These are phyloP conservation scores for Termitomyces titanicus DNA, from an alignment of 768 basidiomycete genomes.

Conservation along the genomic window DNA sequence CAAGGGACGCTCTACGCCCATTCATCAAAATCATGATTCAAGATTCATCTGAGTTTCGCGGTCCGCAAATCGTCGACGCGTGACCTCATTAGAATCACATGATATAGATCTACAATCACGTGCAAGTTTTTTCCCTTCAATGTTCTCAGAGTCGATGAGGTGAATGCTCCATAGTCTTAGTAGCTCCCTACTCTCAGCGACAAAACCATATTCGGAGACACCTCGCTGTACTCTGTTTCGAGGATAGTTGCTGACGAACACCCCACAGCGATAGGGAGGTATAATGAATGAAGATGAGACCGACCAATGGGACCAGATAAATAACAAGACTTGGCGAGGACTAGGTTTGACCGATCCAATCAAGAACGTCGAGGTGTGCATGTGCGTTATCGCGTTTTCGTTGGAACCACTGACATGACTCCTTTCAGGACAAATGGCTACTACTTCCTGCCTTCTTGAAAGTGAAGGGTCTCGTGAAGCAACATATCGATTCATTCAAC, in stretches of 20 bases:
- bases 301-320: constrained; percentile 57
- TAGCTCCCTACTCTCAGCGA: background rate
- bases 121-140: constrained; percentile 11
- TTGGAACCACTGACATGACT: constrained; percentile 5
- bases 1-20: no score
- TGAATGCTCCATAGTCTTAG: no score
- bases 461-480: constrained; percentile 98
- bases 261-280: background rate
- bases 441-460: constrained; percentile 93
- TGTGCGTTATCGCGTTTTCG: background rate
- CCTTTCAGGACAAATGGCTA: constrained; percentile 92
- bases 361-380: constrained; percentile 84
- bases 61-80: background rate
- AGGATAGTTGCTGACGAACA: background rate
- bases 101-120: constrained; percentile 3
- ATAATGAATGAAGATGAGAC: constrained; percentile 21
- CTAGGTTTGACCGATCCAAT: constrained; percentile 85
- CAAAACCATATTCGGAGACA: background rate
- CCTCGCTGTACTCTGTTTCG: background rate
- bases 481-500: constrained; percentile 98
- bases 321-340: constrained; percentile 65
- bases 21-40: no score
- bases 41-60: no score
- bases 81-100: constrained; percentile 2
- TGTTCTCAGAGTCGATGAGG: no score